A percentile compares a stretch with the other conserved stretches of the same genome.
phyloP scores from a whole-genome alignment of 805 yeast genomes.

The Saccharomycopsis schoenii region DNA sequence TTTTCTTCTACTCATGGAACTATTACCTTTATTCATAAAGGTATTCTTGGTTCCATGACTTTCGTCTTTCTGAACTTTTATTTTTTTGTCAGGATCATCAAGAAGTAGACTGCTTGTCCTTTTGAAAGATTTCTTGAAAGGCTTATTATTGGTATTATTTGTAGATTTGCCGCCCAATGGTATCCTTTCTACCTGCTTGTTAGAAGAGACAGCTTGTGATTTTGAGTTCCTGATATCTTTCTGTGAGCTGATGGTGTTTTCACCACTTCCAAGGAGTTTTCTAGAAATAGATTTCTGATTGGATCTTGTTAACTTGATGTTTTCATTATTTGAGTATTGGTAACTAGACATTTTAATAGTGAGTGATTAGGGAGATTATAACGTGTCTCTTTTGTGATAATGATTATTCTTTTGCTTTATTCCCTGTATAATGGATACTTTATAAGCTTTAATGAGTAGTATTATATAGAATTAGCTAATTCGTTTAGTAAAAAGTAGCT shows the following conservation, averaged over 20 bases:
- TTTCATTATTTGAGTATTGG: not conserved
- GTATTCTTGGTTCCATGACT: slow-evolving; percentile 1
- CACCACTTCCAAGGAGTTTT: not conserved
- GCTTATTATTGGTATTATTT: not conserved
- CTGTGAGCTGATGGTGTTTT: slow-evolving; percentile 1
- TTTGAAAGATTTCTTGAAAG: slow-evolving; percentile 8
- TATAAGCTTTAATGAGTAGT: not conserved
- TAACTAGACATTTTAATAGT: not conserved
- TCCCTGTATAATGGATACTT: not conserved
- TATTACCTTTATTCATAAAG: not conserved
- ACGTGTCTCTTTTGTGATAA: not conserved
- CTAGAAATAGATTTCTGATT: not conserved
- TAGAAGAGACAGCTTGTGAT: not conserved
- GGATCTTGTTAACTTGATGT: not conserved
- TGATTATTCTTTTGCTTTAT: not conserved
- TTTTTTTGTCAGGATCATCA: slow-evolving; percentile 11
- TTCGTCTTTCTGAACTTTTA: slow-evolving; percentile 16
- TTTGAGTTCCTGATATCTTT: not conserved
- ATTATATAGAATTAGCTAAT: not conserved
- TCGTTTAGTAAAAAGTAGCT: not conserved
- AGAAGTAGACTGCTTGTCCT: slow-evolving; percentile 9
- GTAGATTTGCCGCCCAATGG: slow-evolving; percentile 13
- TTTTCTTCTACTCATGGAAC: slow-evolving; percentile 3
- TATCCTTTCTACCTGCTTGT: slow-evolving; percentile 1
- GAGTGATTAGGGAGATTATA: not conserved